Percentiles rank a stretch among this genome's conserved stretches.
Conservation (phyloP, 2,329 filamentous ascomycete species). For the Fusarium fujikuroi region DNA sequence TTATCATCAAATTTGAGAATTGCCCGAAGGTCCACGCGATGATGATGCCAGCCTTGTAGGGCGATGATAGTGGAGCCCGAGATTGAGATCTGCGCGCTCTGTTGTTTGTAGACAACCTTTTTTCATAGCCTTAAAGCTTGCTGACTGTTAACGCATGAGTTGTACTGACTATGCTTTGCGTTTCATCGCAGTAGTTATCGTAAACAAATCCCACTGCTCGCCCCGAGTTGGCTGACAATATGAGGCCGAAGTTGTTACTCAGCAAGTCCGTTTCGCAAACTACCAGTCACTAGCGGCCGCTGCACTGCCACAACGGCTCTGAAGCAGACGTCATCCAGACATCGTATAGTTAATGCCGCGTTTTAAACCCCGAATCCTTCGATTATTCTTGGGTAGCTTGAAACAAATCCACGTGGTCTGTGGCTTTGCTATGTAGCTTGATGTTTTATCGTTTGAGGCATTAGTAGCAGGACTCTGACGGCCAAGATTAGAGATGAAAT, state of each 20-base stretch:
- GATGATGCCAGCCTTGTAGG: neutral
- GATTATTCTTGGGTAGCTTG: neutral
- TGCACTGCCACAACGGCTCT: neutral
- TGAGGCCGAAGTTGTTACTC: neutral
- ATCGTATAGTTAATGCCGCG: neutral
- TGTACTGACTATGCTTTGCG: fast-evolving
- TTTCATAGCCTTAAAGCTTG: neutral
- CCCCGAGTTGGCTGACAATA: neutral
- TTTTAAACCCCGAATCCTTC: neutral
- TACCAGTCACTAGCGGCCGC: neutral
- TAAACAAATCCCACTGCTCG: fast-evolving
- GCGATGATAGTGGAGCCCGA: neutral
- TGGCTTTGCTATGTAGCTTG: neutral
- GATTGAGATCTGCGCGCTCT: neutral
- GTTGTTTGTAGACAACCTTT: neutral
- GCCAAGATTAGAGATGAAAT: no score
- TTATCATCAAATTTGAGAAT: fast-evolving
- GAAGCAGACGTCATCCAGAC: neutral
- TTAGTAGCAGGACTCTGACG: neutral
- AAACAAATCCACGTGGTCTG: neutral
- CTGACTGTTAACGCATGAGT: fast-evolving
- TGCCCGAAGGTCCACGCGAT: neutral
- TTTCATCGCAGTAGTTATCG: fast-evolving
- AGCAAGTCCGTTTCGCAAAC: neutral
- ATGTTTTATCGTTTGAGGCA: neutral